These are phyloP conservation scores for Metschnikowia corniflorae DNA, from an alignment of 805 yeast genomes.

Conservation along the genomic window DNA sequence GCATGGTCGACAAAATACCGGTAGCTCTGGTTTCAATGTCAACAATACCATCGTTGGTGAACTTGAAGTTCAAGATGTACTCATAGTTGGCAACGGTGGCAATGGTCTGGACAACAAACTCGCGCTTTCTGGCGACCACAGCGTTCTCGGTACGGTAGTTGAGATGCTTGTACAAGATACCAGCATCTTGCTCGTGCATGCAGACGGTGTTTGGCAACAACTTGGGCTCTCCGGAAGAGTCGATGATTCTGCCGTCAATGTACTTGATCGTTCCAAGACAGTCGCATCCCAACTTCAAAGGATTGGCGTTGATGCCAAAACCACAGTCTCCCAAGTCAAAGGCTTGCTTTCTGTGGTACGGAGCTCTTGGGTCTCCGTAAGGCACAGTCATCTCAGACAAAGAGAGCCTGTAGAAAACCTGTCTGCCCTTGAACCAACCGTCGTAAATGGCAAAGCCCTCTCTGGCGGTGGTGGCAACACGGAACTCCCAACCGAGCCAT, in stretches of 20 bases:
- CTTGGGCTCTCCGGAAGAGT: conserved; percentile 58
- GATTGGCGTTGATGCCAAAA: conserved; percentile 70
- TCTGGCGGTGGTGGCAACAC: conserved; percentile 65
- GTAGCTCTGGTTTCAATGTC: conserved; percentile 81
- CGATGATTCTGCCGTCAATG: conserved; percentile 57
- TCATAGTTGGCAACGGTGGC: conserved; percentile 86
- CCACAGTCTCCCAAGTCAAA: conserved; percentile 86
- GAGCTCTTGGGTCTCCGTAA: conserved; percentile 80
- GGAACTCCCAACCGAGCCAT: conserved; percentile 86
- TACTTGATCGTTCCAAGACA: conserved; percentile 78
- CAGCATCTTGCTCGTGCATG: conserved; percentile 78
- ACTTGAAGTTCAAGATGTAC: conserved; percentile 66
- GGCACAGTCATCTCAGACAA: conserved; percentile 86
- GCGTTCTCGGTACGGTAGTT: conserved; percentile 71
- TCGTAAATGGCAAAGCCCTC: conserved; percentile 67
- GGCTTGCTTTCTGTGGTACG: conserved; percentile 83
- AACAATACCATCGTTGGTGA: conserved; percentile 75
- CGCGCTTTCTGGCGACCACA: conserved; percentile 75
- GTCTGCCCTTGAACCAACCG: conserved; percentile 71
- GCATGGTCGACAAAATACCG: conserved; percentile 83
- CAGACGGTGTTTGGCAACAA: conserved; percentile 69
- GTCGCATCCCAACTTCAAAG: conserved; percentile 71
- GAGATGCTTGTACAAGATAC: conserved; percentile 72
- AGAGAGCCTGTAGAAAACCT: conserved; percentile 67
- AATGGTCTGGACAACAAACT: conserved; percentile 73